Base-by-base conservation (phyloP, 2,329 filamentous ascomycete genomes). In the Colletotrichum nymphaeae region DNA sequence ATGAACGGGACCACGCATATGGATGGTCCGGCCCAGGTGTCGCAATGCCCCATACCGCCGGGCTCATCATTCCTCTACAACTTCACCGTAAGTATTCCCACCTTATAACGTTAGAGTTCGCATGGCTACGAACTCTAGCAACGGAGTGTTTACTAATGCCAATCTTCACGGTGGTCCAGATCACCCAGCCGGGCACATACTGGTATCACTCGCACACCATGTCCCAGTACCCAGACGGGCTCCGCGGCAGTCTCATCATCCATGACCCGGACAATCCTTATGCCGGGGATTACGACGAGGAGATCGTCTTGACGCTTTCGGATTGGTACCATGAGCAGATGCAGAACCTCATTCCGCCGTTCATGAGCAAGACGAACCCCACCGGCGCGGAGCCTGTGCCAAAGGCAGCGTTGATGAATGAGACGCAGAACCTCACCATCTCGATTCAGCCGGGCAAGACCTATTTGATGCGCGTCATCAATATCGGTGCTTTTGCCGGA, bases 141-240 rank as follows among this genome's bases (percentile, higher is more conserved):
- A 42, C 37, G 37, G 16, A 8, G 16, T 8, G 37, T 42, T 42
- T 42, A 19, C 37, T 42, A 19, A 42, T 42, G 16, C 16, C 37
- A 42, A 42, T 42, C 5, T 35, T 1, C 35, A 6, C 16, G 32
- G 26, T 28, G 24, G 4, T 42, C 30, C 73, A 88, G 92, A 80
- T 88, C 67, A 79, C 90, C 62, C 92, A 94, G 83, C 87, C 91
- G 0, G 93, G 93, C 32, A 94, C 93, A 1, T 95, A 94, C 81
- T 95, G 93, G 93, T 95, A 95, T 76, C 93, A 94, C 79, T 93
- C 91, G 4, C 93, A 94, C 78, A 87, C 87, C 30, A 86, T 87
- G 74, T 91, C 88, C 28, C 92, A 93, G 79, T 94, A 94, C 75
- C 92, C 92, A 1, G 93, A 94, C 79, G 93, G 93, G 11, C 84